Evolutionary conservation across 768 basidiomycete species (phyloP).

Genomic region (Cystofilobasidium bisporidii): DNA sequence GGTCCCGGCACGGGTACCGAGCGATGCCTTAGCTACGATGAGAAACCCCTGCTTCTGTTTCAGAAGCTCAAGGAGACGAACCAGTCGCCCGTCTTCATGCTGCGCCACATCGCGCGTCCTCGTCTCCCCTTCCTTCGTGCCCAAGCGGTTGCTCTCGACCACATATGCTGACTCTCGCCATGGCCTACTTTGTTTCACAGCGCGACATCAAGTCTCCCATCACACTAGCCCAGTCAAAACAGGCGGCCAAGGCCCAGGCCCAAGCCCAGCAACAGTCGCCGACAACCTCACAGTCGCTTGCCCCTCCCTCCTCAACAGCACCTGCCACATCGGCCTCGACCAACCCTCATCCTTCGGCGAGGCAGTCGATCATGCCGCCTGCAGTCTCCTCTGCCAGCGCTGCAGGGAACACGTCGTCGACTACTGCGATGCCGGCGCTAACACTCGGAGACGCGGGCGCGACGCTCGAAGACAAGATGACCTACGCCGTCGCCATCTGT

Average conservation of each 20-base stretch:
- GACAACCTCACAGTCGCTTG: conserved; percentile 30
- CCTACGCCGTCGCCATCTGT: conserved; percentile 11
- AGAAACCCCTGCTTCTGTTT: conserved; percentile 92
- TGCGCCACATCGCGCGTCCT: conserved; percentile 39
- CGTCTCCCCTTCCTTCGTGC: neutral
- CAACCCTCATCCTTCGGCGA: conserved; percentile 22
- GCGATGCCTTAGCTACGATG: conserved; percentile 91
- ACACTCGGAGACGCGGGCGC: neutral
- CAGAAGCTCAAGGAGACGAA: conserved; percentile 94
- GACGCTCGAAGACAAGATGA: conserved; percentile 1
- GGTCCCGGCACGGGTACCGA: conserved; percentile 46
- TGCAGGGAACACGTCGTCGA: neutral
- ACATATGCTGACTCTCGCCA: neutral
- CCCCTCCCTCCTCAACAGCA: conserved; percentile 14
- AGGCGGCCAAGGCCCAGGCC: conserved; percentile 49
- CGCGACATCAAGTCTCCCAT: conserved; percentile 90
- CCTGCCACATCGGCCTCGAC: conserved; percentile 26
- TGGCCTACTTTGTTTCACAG: neutral
- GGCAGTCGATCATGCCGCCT: neutral
- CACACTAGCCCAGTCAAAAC: conserved; percentile 91
- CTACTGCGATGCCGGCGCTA: neutral
- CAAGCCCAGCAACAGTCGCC: conserved; percentile 15
- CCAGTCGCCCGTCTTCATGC: conserved; percentile 98
- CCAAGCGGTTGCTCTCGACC: neutral
- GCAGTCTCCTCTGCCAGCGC: neutral